phyloP scores from a whole-genome alignment of 352 stramenopile species.

The Phytophthora citricola region DNA sequence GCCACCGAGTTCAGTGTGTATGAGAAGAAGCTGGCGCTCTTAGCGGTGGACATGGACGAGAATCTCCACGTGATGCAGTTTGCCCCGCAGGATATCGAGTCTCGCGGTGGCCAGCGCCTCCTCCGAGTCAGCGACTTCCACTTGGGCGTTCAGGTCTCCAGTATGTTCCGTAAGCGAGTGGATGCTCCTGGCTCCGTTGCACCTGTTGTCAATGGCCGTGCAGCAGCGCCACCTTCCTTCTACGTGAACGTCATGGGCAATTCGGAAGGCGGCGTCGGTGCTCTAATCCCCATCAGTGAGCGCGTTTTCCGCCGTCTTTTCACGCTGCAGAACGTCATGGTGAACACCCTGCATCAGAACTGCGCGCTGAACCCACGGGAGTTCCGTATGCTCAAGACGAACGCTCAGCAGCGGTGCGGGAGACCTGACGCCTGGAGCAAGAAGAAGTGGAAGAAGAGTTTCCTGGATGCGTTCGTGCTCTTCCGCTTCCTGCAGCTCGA shows the following conservation, averaged over 20 bases:
- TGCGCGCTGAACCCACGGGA: constrained; percentile 87
- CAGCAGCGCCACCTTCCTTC: constrained; percentile 19
- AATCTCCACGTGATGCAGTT: constrained; percentile 91
- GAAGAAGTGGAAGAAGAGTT: constrained; percentile 91
- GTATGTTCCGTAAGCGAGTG: constrained; percentile 83
- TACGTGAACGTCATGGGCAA: constrained; percentile 86
- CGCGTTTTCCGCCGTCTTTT: constrained; percentile 87
- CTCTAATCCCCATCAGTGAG: constrained; percentile 81
- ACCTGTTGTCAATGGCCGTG: constrained; percentile 23
- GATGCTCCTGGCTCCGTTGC: constrained; percentile 12
- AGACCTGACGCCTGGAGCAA: constrained; percentile 85
- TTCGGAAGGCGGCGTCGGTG: constrained; percentile 78
- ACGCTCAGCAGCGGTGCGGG: constrained; percentile 63
- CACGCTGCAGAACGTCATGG: constrained; percentile 91
- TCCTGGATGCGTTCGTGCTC: constrained; percentile 82
- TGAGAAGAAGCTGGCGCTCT: constrained; percentile 72
- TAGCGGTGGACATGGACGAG: constrained; percentile 84
- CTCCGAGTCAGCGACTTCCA: constrained; percentile 87
- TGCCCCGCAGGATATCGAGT: constrained; percentile 85
- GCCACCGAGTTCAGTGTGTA: constrained; percentile 86
- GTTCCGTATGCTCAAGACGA: constrained; percentile 82
- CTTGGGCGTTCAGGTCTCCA: constrained; percentile 77
- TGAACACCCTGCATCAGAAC: constrained; percentile 88
- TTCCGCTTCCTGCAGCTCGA: constrained; percentile 85
- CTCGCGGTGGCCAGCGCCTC: constrained; percentile 80